Base-by-base conservation (phyloP, 2,329 filamentous ascomycete species). In the Monilinia fructigena region DNA sequence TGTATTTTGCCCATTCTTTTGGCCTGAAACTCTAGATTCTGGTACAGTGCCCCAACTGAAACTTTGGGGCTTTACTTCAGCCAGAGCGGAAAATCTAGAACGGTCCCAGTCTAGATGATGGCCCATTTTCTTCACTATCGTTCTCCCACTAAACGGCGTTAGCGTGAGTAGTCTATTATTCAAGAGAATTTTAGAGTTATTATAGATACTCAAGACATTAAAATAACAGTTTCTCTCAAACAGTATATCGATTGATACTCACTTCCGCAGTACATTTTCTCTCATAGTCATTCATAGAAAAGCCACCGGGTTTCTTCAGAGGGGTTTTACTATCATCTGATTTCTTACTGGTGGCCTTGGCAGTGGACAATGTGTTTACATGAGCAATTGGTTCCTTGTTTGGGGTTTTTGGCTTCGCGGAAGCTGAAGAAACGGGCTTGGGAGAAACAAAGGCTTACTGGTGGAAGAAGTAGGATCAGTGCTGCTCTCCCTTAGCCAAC, bases 291-390 rank as follows among this genome's bases (percentile, higher is more conserved):
- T 60, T 45, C 45, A 60, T 60, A 2, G 58, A 60, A 50, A 50
- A 50, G 45, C 58, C 28, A 23, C n/a, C 28, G 1, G 28, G 4
- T 23, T 48, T 60, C 4, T 18, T 50, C 20, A 8, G 3, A 23
- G 52, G 53, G 1, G 42, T 47, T 50, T 70, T 72, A 26, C 72
- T n/a, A 12, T 55, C 55, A 50, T 72, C 68, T 4, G 67, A 45
- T 55, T 60, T 66, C 31, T 63, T 55, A 12, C 23, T 55, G 45
- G 45, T 28, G n/a, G 18, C 12, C 20, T 16, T n/a, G 3, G 6
- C 14, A 3, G 12, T 35, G 31, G 31, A 8, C 31, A 3, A 5
- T 35, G 4, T 35, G 31, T 35, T 35, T 8, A 35, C 31, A 35
- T 35, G 31, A 35, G 31, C 31, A 35, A 35, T 35, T 35, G 31